Percentiles rank a stretch among this genome's conserved stretches.
These are phyloP conservation scores for Mycena filopes DNA, from an alignment of 768 basidiomycete species.

Conservation along the genomic window DNA sequence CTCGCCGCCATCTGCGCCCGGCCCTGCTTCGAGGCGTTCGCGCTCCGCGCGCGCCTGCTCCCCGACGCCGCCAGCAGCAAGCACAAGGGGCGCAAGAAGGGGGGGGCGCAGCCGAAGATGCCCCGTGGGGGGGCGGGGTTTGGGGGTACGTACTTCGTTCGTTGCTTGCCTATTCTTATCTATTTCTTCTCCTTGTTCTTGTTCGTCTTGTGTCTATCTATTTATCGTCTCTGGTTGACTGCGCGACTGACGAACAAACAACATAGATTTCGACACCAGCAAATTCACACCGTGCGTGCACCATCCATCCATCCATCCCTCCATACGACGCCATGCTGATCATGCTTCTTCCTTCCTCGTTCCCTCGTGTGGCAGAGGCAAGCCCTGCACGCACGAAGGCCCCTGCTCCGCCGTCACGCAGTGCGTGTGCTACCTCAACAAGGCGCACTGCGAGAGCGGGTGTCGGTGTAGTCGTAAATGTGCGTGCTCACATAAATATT, in stretches of 20 bases:
- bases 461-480: slow-evolving; percentile 67
- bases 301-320: neutral
- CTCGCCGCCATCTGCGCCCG: slow-evolving; percentile 64
- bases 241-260: neutral
- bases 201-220: neutral
- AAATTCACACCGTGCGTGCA: slow-evolving; percentile 41
- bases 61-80: slow-evolving; percentile 5
- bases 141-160: too few relatives aligned
- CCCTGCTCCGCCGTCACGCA: slow-evolving; percentile 55
- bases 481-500: slow-evolving; percentile 44
- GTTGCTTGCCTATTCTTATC: neutral
- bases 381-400: slow-evolving; percentile 67
- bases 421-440: slow-evolving; percentile 62
- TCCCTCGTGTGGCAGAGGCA: slow-evolving; percentile 43
- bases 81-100: slow-evolving; percentile 3
- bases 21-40: slow-evolving; percentile 67
- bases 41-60: slow-evolving; percentile 6
- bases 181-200: neutral
- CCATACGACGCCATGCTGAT: neutral
- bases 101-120: neutral
- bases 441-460: slow-evolving; percentile 63
- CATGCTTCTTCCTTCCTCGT: neutral
- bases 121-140: slow-evolving; percentile 15
- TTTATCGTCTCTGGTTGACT: too few relatives aligned
- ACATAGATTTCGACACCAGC: slow-evolving; percentile 18